Base-by-base conservation (phyloP, 2,329 filamentous ascomycete genomes). In the Chaetomiaceae sp. region DNA sequence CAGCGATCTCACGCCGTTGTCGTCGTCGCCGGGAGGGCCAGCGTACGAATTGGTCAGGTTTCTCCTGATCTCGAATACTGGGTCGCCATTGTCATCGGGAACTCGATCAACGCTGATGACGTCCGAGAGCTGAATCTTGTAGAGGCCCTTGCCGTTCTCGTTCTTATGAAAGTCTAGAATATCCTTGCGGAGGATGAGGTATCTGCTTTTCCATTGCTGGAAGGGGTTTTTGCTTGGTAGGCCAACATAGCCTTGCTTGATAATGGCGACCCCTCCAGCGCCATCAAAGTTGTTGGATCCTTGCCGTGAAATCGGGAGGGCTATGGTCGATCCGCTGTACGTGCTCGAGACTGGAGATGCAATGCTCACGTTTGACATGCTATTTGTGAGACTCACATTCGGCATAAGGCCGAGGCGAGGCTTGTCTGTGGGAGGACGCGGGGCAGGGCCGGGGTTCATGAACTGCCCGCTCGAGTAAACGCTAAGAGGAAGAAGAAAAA, bases 401-500 rank as follows among this genome's bases (percentile, higher is more conserved):
- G 86, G 90, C 37, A 87, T 90, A 56, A 95, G 79, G 64, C 85
- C 85, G 61, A 96, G 82, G 66, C 89, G 86, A 56, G 90, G 89
- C 64, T 89, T 84, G 66, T 94, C 89, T 55, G 81, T 85, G 18
- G 92, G 94, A 56, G 94, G 92, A 65, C 88, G 86, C 61, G 94
- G 94, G 62, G 94, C 92, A 63, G 94, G 92, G 60, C 94, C 90
- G 58, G 94, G 90, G 71, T 97, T 97, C 88, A 97, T 95, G 75
- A 97, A 97, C 70, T 84, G 81, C 64, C 77, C 80, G 60, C 75
- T 74, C 37, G 79, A 73, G 66, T 84, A 85, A 63, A 79, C 71
- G 66, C 79, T 84, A 64, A 56, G 32, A 42, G 23, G 46, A 40
- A 30, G 37, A 30, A 18, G 18, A 30, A 21, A 20, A 48, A 8